Evolutionary conservation across 2,329 filamentous ascomycete species (phyloP).

Genomic region (Ophiostoma tasmaniense): DNA sequence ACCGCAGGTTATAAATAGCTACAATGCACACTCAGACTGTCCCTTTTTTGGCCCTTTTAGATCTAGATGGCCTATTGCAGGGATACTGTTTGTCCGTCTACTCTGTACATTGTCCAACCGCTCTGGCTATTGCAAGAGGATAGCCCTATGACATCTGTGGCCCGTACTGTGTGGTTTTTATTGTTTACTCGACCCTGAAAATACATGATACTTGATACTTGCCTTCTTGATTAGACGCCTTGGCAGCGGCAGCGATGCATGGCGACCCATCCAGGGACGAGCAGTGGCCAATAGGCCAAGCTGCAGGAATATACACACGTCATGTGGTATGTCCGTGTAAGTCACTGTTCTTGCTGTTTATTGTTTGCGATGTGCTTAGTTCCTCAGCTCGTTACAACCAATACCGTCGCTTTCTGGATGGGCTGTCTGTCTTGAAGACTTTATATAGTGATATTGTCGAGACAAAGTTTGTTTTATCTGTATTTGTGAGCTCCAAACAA

Average conservation of each 20-base stretch:
- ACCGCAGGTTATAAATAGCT: background rate
- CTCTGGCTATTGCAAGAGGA: background rate
- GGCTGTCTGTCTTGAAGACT: no score
- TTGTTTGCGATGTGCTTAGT: background rate
- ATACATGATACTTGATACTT: background rate
- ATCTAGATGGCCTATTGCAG: background rate
- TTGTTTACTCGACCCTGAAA: background rate
- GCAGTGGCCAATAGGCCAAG: background rate
- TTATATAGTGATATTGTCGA: no score
- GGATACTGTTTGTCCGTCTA: background rate
- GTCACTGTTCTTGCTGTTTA: background rate
- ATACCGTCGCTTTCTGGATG: background rate
- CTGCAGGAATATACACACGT: background rate
- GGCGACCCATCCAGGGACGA: background rate
- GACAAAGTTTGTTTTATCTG: no score
- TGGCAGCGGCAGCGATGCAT: background rate
- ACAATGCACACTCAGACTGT: background rate
- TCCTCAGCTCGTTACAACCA: no score
- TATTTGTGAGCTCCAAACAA: background rate
- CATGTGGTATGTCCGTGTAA: background rate
- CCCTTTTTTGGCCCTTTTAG: background rate
- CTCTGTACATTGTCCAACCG: background rate
- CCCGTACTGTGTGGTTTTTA: background rate
- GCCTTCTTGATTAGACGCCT: background rate
- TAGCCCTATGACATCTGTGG: background rate